Base-by-base conservation (phyloP, 2,329 filamentous ascomycete species). In the Aureobasidium zeae region DNA sequence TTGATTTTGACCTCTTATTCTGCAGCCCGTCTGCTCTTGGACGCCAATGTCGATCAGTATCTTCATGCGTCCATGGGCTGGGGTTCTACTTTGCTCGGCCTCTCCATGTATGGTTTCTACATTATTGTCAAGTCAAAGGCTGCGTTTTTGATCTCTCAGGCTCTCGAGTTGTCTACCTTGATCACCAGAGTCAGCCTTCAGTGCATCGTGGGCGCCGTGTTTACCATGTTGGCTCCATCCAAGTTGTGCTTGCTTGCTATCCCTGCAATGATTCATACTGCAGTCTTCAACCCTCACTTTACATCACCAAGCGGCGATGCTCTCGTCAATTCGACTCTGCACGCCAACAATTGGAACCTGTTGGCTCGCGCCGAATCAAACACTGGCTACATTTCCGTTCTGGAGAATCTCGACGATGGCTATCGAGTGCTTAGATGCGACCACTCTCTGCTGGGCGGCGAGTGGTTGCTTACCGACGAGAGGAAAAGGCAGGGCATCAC, bases 391-490 rank as follows among this genome's bases (percentile, higher is more conserved):
- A 71, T 98, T 31, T 94, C 89, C 0, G 85, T 98, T 1, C 60
- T 95, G 19, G 85, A 98, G 52, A 91, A 79, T 58, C 58, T 72
- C 6, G 64, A 79, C 4, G 70, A 77, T 28, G 75, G 79, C 1
- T 95, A 85, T 63, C 76, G 87, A 2, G 77, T 88, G 12, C 76
- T 98, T 72, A 78, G 91, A 48, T 95, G 87, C 60, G 91, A 96
- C 56, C 91, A 98, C 62, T 94, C 87, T 56, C 71, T 98, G 22
- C 73, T 98, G 1, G 91, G 91, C 29, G 91, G 91, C 25, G 84
- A 95, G 63, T 98, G 89, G 89, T 73, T 81, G 10, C 62, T 80
- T 59, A 74, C 71, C 1, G 59, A 61, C 2, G 48, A 59, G 34
- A 49, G 66, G 21, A 45, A 42, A 17, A 51, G 53, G 28, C 58